A percentile compares a stretch with the other conserved stretches of the same genome.
Evolutionary conservation across 768 basidiomycete species (phyloP).

Genomic region (Mycena crocata): DNA sequence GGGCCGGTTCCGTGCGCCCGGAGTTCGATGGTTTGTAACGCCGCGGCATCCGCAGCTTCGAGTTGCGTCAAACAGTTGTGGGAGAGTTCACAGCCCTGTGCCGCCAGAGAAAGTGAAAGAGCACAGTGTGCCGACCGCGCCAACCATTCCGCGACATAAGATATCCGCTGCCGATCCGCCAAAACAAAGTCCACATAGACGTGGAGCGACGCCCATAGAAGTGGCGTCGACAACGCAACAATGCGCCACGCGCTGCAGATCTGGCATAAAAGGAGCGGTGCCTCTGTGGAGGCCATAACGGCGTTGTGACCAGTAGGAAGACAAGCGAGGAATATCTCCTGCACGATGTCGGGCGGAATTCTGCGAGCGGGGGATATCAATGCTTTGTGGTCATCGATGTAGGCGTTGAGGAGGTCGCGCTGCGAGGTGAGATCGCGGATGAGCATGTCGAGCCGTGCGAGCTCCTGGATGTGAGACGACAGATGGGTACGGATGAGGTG

Average conservation of each 20-base stretch:
- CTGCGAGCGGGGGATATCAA: not conserved
- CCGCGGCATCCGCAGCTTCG: too few species aligned
- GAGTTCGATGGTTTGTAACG: too few species aligned
- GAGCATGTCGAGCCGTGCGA: too few species aligned
- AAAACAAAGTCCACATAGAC: not conserved
- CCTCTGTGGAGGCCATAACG: not conserved
- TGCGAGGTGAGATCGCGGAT: too few species aligned
- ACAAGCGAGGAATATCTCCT: constrained; percentile 1
- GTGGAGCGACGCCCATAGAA: not conserved
- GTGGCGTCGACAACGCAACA: not conserved
- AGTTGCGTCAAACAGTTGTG: too few species aligned
- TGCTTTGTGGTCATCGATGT: constrained; percentile 9
- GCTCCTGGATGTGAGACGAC: too few species aligned
- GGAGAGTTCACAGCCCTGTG: too few species aligned
- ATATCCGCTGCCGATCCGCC: not conserved
- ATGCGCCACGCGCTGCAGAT: not conserved
- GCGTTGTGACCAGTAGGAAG: not conserved
- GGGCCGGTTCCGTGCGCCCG: too few species aligned
- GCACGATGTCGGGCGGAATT: not conserved
- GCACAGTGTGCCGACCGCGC: not conserved
- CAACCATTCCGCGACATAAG: not conserved
- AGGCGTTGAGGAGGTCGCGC: not conserved
- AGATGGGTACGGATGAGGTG: too few species aligned
- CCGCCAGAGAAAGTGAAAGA: not conserved
- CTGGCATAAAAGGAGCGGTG: not conserved